Conservation (phyloP, 257 asterid genomes). For the Rhazya stricta region DNA sequence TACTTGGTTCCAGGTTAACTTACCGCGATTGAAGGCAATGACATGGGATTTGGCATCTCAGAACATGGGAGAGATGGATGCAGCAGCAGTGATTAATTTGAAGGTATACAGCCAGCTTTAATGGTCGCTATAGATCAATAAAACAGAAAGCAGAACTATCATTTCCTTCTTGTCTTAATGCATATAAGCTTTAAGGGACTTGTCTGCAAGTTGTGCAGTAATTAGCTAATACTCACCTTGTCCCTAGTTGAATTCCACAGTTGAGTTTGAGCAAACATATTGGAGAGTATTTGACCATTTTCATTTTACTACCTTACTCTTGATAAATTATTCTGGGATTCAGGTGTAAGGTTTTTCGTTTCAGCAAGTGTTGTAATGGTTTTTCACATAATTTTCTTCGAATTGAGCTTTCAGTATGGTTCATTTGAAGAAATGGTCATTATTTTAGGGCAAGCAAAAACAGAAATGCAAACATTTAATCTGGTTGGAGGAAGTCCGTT, state of each 20-base stretch:
- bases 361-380: not conserved
- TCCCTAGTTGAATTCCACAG: not conserved
- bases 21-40: slow-evolving; percentile 40
- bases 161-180: not conserved
- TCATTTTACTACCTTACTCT: not conserved
- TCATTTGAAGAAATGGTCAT: not conserved
- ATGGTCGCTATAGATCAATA: not conserved
- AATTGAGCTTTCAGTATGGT: not conserved
- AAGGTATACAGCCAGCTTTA: slow-evolving; percentile 23
- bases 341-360: not conserved
- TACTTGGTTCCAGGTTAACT: slow-evolving; percentile 25
- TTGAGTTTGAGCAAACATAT: not conserved
- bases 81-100: slow-evolving; percentile 40
- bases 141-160: not conserved
- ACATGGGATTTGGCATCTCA: slow-evolving; percentile 41
- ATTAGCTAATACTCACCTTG: not conserved
- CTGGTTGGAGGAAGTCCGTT: not conserved
- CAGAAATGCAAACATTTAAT: not conserved
- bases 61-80: slow-evolving; percentile 29
- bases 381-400: not conserved
- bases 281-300: not conserved
- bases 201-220: not conserved
- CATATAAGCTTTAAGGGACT: not conserved
- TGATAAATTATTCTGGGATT: not conserved
- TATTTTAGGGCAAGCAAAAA: not conserved